Percentiles rank a stretch among this genome's conserved stretches.
Conservation (phyloP, 2,329 filamentous ascomycete genomes). For the Esteya vermicola region DNA sequence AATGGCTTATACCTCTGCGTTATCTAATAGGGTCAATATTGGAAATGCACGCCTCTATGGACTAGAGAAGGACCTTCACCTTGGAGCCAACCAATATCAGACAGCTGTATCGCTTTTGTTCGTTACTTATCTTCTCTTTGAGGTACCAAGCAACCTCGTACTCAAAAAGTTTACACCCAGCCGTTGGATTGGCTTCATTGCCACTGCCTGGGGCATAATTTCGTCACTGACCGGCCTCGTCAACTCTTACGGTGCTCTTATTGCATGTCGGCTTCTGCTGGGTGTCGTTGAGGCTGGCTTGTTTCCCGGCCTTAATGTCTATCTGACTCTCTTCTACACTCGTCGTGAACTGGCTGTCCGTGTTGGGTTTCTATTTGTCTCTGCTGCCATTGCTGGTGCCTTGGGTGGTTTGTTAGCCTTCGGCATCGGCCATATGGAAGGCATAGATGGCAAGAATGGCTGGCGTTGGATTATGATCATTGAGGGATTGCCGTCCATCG, state of each 20-base stretch:
- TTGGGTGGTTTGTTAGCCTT: conserved; percentile 61
- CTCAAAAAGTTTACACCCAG: conserved; percentile 49
- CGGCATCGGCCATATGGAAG: conserved; percentile 60
- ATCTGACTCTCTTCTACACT: conserved; percentile 65
- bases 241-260: conserved; percentile 46
- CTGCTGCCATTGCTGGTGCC: conserved; percentile 56
- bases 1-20: too few relatives aligned
- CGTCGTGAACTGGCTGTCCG: conserved; percentile 58
- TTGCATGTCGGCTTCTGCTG: conserved; percentile 56
- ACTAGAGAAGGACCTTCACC: conserved; percentile 45
- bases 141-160: conserved; percentile 51
- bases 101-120: conserved; percentile 53
- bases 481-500: conserved; percentile 28
- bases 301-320: conserved; percentile 54
- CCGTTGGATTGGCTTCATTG: conserved; percentile 51
- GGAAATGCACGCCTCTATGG: conserved; percentile 54
- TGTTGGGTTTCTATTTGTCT: conserved; percentile 60
- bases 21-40: conserved; percentile 53
- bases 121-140: conserved; percentile 47
- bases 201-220: conserved; percentile 50
- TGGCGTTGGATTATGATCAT: conserved; percentile 56
- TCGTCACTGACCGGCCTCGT: conserved; percentile 58
- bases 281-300: conserved; percentile 56
- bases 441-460: conserved; percentile 44
- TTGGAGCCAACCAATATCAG: conserved; percentile 55